Conservation (phyloP, 768 basidiomycete species). For the Suillus alpinus region DNA sequence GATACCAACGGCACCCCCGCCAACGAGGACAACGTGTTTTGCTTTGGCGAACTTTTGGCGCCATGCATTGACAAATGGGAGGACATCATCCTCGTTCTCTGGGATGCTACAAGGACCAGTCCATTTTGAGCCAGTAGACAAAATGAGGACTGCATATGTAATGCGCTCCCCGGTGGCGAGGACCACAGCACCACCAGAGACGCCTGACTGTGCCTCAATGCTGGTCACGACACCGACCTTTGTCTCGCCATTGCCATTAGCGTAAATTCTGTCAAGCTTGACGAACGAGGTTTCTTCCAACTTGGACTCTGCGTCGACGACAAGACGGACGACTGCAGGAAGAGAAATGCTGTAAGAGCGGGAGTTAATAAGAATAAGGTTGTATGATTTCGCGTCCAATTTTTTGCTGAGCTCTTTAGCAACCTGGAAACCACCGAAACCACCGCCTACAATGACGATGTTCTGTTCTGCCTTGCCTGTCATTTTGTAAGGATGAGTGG, state of each 20-base stretch:
- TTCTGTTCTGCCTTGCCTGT: conserved; percentile 22
- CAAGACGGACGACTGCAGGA: conserved; percentile 51
- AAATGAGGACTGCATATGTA: conserved; percentile 52
- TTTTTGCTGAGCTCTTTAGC: conserved; percentile 48
- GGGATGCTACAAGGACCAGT: conserved; percentile 48
- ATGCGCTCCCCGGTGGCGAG: conserved; percentile 50
- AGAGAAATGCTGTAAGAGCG: conserved; percentile 50
- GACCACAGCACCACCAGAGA: conserved; percentile 45
- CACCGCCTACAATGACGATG: conserved; percentile 59
- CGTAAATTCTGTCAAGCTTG: conserved; percentile 49
- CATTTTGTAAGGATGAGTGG: conserved; percentile 5
- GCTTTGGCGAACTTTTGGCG: conserved; percentile 32
- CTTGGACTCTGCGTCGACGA: conserved; percentile 34
- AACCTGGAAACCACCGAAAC: conserved; percentile 41
- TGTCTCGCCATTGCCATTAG: conserved; percentile 41
- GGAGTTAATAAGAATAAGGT: conserved; percentile 53
- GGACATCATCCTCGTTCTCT: conserved; percentile 24
- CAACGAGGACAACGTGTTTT: conserved; percentile 46
- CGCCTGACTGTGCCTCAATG: conserved; percentile 33
- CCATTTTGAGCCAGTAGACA: conserved; percentile 60
- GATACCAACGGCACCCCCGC: conserved; percentile 56
- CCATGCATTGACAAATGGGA: conserved; percentile 31
- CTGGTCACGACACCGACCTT: conserved; percentile 35
- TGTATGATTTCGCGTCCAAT: conserved; percentile 46
- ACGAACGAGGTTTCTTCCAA: conserved; percentile 47